A percentile compares a stretch with the other conserved stretches of the same genome.
Conservation (phyloP, 73 alveolate genomes). For the Loxodes magnus region DNA sequence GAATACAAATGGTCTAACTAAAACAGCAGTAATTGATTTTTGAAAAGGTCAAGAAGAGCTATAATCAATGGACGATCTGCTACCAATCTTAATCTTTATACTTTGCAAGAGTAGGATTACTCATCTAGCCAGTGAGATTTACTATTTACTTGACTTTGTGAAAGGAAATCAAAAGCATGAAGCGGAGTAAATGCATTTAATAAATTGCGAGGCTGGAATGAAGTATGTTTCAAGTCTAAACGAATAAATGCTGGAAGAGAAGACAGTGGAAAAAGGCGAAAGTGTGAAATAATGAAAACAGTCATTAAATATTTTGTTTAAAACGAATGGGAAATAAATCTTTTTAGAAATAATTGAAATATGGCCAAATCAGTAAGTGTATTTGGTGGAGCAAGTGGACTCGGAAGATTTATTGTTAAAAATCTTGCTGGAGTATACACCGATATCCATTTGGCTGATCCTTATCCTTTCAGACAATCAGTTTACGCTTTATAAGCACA, state of each 20-base stretch:
- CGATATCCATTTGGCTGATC: constrained; percentile 8
- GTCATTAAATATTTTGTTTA: no score
- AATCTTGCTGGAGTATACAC: constrained; percentile 4
- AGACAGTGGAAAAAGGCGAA: no score
- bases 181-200: no score
- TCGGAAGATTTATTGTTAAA: constrained; percentile 3
- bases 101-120: background rate
- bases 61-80: background rate
- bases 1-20: background rate
- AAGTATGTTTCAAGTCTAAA: no score
- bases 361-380: constrained; percentile 10
- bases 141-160: background rate
- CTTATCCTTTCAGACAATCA: constrained; percentile 2
- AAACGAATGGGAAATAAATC: no score
- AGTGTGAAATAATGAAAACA: no score
- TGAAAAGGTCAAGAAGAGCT: constrained; percentile 8
- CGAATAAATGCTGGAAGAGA: no score
- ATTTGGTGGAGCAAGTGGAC: constrained; percentile 7
- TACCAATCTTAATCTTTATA: background rate
- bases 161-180: background rate
- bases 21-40: constrained; percentile 2
- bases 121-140: background rate
- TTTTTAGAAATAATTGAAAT: no score
- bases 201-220: no score
- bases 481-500: constrained; percentile 4